Evolutionary conservation across 2,329 filamentous ascomycete genomes (phyloP).

Genomic region (Diplocarpon mali): DNA sequence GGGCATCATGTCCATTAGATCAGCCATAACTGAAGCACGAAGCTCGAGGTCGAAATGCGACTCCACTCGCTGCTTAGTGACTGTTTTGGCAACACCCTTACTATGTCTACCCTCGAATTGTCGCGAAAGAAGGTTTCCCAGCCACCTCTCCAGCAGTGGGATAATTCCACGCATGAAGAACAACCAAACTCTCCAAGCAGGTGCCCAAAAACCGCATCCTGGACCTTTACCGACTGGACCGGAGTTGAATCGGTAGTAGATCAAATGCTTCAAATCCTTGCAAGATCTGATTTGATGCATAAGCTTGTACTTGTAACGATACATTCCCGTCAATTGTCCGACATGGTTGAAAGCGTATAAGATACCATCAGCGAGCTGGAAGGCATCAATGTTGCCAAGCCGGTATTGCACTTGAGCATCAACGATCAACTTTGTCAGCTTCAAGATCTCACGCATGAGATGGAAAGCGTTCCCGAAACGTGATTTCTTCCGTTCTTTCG

Average conservation of each 20-base stretch:
- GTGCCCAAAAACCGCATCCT: conserved; percentile 97
- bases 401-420: conserved; percentile 98
- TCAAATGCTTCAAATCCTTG: conserved; percentile 97
- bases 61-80: conserved; percentile 97
- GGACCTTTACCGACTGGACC: conserved; percentile 95
- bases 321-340: conserved; percentile 97
- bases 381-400: conserved; percentile 94
- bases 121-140: conserved; percentile 89
- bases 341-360: conserved; percentile 99
- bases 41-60: conserved; percentile 97
- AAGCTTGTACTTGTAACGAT: conserved; percentile 99
- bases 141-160: conserved; percentile 89
- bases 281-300: conserved; percentile 99
- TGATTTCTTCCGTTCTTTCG: conserved; percentile 98
- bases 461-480: conserved; percentile 99
- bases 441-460: conserved; percentile 93
- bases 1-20: conserved; percentile 99
- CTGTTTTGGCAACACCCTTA: conserved; percentile 97
- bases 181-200: conserved; percentile 96
- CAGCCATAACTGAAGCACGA: conserved; percentile 95
- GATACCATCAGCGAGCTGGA: conserved; percentile 96
- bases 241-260: conserved; percentile 98
- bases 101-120: conserved; percentile 98
- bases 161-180: conserved; percentile 99
- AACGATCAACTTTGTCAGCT: conserved; percentile 93